Evolutionary conservation across 2,329 filamentous ascomycete species (phyloP).

Genomic region (Pseudogymnoascus sp.): DNA sequence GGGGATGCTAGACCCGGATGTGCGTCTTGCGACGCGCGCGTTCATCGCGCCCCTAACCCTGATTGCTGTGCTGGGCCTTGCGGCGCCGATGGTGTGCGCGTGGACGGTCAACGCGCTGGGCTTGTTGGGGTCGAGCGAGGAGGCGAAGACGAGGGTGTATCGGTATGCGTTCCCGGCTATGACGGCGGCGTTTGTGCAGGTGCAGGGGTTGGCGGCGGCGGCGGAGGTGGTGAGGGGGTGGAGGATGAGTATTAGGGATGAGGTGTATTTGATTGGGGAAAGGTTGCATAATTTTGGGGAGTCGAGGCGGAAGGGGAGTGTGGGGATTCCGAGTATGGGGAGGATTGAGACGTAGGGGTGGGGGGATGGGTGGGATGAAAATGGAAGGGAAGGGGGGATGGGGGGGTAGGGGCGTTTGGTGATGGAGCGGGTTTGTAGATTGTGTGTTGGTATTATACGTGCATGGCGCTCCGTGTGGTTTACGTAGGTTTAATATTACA

Average conservation of each 20-base stretch:
- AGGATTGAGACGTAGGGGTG: conserved; percentile 22
- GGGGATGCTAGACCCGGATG: conserved; percentile 73
- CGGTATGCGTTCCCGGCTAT: conserved; percentile 63
- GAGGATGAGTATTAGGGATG: conserved; percentile 77
- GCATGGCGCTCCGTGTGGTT: background rate
- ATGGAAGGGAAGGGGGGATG: background rate
- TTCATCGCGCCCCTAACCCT: conserved; percentile 71
- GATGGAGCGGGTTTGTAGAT: conserved; percentile 1
- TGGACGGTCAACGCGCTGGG: conserved; percentile 37
- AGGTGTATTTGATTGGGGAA: conserved; percentile 94
- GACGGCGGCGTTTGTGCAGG: conserved; percentile 30
- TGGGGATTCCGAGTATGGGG: conserved; percentile 16
- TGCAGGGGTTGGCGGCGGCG: conserved; percentile 39
- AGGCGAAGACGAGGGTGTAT: conserved; percentile 34
- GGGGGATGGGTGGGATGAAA: no score
- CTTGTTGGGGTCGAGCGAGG: conserved; percentile 25
- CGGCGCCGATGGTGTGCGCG: conserved; percentile 55
- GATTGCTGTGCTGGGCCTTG: conserved; percentile 53
- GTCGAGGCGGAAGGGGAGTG: conserved; percentile 9
- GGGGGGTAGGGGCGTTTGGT: background rate
- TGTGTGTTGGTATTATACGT: background rate
- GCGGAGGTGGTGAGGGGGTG: conserved; percentile 60
- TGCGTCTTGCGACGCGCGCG: conserved; percentile 69
- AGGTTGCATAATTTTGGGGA: conserved; percentile 89
- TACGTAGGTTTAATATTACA: background rate